Evolutionary conservation across 306 rosid genomes (phyloP), one percentile per base, ranked within the genome.

Genomic region (Cucumis melo): DNA sequence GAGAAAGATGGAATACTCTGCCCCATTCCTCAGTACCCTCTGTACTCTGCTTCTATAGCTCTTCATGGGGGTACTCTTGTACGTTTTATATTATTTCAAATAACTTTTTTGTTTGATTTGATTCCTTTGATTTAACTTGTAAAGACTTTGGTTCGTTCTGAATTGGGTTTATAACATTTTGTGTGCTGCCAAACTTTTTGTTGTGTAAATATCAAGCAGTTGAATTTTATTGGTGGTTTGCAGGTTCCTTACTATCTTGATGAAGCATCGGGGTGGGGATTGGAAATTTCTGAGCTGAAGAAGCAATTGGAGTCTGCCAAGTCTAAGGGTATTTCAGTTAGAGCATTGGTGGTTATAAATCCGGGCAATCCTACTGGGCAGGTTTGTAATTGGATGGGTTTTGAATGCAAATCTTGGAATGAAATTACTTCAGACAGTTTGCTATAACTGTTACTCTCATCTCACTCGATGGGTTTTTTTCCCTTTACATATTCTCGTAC

Each of bases 341-440:
- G 98, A 84, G 99, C 98, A 78, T 83, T 95, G 86, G 99, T 83
- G 64, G 97, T 95, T 73, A 95, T 95, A 79, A 95, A 95, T 74
- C 99, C 99, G 0, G 99, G 99, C 60, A 95, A 95, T 79, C 99
- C 99, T 58, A 95, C 99, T 0, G 99, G 98, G 46, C 98, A 93
- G 96, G 97, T 93, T 80, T 79, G 84, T 53, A 29, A 62, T 44
- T 51, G 9, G 41, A 17, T 14, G 63, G 76, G 60, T 51, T 29
- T 78, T 78, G 54, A 36, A 70, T 51, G 32, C 58, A 48, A 42
- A 72, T 50, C 59, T 72, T 72, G 23, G 59, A 41, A 53, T 73
- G 55, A 24, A 62, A 29, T 59, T 59, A 58, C 12, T 58, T 38
- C 39, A 75, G 63, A n/a, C 38, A 20, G 48, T 57, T 75, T 8